phyloP scores from a whole-genome alignment of 1,139 yeast species.

The Geotrichum bryndzae region DNA sequence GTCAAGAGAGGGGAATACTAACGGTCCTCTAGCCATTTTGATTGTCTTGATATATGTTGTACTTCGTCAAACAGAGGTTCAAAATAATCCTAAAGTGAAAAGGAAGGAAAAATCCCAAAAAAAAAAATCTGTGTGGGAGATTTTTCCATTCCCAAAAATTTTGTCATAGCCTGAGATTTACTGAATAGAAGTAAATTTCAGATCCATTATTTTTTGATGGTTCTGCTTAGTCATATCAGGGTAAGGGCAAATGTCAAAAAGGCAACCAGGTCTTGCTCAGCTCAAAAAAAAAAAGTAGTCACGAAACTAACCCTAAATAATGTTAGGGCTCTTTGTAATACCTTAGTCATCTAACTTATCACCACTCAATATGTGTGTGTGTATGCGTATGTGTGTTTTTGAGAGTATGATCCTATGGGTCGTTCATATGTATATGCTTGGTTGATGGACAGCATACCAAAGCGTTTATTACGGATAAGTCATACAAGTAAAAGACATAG shows the following conservation, averaged over 20 bases:
- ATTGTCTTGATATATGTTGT: conserved; percentile 13
- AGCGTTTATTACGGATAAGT: too few species aligned
- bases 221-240: neutral
- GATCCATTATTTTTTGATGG: neutral
- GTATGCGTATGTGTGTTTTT: neutral
- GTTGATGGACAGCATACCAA: too few species aligned
- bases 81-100: conserved; percentile 4
- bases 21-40: conserved; percentile 96
- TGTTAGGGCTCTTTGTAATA: neutral
- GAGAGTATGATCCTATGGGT: too few species aligned
- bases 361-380: neutral
- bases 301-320: neutral
- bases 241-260: neutral
- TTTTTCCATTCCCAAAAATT: conserved; percentile 3
- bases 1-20: conserved; percentile 38
- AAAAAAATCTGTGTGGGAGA: conserved; percentile 1
- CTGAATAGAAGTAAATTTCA: conserved; percentile 3
- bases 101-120: conserved; percentile 5
- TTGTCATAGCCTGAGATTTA: conserved; percentile 8
- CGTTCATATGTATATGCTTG: too few species aligned
- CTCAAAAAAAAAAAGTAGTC: neutral
- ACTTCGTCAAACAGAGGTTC: conserved; percentile 9
- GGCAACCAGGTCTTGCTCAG: neutral
- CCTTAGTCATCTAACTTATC: neutral
- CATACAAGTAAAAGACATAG: too few species aligned